Evolutionary conservation across 75 land plant genomes (phyloP), one percentile per base, ranked within the genome.

Genomic region (Picea glauca): DNA sequence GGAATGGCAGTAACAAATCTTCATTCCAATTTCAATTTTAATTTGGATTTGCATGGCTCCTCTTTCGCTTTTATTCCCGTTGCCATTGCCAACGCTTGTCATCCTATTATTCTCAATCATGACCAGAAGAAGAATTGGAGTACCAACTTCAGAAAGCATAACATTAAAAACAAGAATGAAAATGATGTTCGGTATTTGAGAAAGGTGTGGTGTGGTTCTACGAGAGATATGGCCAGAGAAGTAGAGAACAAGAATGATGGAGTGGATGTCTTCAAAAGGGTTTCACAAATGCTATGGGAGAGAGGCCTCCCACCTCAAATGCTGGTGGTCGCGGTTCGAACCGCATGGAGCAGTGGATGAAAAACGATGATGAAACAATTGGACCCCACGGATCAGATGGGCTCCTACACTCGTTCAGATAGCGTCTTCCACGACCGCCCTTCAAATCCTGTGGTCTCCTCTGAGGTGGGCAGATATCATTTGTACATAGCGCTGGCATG

Each of bases 331-430:
- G 85, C 90, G 70, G 95, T 77, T 77, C 90, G 98, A 26, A 63
- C 87, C 70, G 78, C 86, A 59, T 96, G 99, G 99, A 77, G 82
- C 80, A 21, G 84, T 72, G 80, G 87, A 61, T 94, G 99, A 97
- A 91, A 78, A 50, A 85, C 91, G 80, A 92, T 96, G 95, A 96
- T 96, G 99, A 84, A 85, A 67, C 93, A 96, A 87, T 93, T 96
- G 17, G 99, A 97, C 61, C 99, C 99, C 60, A 87, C 91, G 59
- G 85, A 83, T 31, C 59, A 84, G 58, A 83, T 79, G 80, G 84
- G 76, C 58, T 81, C 75, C 31, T 87, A 85, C 84, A 72, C 77
- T 30, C 81, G 94, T 35, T 85, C 85, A n/a, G 11, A 62, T 63
- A 76, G 80, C 81, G 66, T 84, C 67, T 90, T 90, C 80, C 92